Evolutionary conservation across 805 yeast genomes (phyloP), one percentile per base, ranked within the genome.

Genomic region (Lachancea dasiensis): DNA sequence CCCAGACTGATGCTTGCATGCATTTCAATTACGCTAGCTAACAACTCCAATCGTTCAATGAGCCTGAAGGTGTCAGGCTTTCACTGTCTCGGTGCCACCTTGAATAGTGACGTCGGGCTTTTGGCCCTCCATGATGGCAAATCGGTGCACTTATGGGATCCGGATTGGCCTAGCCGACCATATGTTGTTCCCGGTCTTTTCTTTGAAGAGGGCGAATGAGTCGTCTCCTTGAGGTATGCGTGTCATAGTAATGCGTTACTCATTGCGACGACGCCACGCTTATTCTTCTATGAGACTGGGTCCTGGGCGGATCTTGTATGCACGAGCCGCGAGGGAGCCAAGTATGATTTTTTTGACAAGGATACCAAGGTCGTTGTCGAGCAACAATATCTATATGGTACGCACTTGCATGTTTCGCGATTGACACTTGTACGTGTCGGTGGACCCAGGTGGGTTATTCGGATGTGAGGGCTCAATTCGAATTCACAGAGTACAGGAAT

Each of bases 381-480:
- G 28, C 40, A 49, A 30, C 44, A 44, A 27, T 49, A 51, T 27
- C 41, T 51, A 14, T 51, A 51, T 39, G 50, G 47, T 7, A 51
- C 53, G 18, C 40, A 40, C 14, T 51, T 27, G 46, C 48, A 10
- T 34, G 46, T 17, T 51, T 45, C 32, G 43, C 38, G 19, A 31
- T 31, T 16, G 36, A 43, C 32, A 31, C 38, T 14, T 20, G 31
- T 14, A 39, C 36, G 13, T 28, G 35, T n/a, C 32, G 41, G 34
- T 51, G 56, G 56, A 7, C 36, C 6, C 46, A 41, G 10, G 30
- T 45, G 14, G 54, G 54, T 10, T 51, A 44, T 31, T 32, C 40
- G 15, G 56, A 51, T 35, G 36, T 51, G 22, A 38, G 45, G 16
- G 46, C 56, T 11, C 50, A 48, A 26, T 51, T 41, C 36, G 45